Evolutionary conservation across 495 filamentous ascomycete species (phyloP), one percentile per base, ranked within the genome.

Genomic region (Thozetella sp.): DNA sequence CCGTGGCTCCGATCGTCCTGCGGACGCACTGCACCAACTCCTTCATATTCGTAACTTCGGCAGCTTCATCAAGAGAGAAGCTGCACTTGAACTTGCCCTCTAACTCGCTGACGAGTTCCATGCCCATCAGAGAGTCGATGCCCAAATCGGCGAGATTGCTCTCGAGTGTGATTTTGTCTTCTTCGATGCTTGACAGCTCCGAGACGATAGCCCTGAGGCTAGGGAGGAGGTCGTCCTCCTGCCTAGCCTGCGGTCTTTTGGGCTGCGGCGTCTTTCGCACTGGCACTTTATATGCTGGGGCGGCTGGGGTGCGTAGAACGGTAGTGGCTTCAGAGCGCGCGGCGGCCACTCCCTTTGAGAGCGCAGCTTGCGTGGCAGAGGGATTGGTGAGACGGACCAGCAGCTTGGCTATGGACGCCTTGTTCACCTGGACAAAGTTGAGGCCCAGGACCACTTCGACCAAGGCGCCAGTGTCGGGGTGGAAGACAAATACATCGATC

Each of bases 61-160:
- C 68, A 2, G 80, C 62, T 24, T 79, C 72, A 0, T 63, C 67
- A 2, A 62, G 58, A 2, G 67, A 56, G 1, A 83, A 58, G 0
- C 69, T 72, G 53, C 66, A 69, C 23, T 82, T 73, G 63, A 85
- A 81, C 0, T 51, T 60, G 0, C 40, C 53, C 40, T 86, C 80
- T 4, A 86, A 58, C 54, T 86, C 82, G 0, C 70, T 70, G 1
- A 73, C 78, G 58, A 86, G 59, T 65, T 86, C 83, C 81, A 83
- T 82, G 0, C 77, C 80, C 67, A 83, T 75, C 0, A 86, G 68
- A 0, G 82, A 86, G 56, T 86, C 84, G 12, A 86, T 80, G 0
- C 84, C 82, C 9, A 83, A 30, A 19, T 85, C 79, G 6, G 72
- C 75, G 20, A 85, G 68, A 2, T 73, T 61, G 1, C 60, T 65